phyloP scores from a whole-genome alignment of 2,329 filamentous ascomycete species.

The Zasmidium citrigriseum region DNA sequence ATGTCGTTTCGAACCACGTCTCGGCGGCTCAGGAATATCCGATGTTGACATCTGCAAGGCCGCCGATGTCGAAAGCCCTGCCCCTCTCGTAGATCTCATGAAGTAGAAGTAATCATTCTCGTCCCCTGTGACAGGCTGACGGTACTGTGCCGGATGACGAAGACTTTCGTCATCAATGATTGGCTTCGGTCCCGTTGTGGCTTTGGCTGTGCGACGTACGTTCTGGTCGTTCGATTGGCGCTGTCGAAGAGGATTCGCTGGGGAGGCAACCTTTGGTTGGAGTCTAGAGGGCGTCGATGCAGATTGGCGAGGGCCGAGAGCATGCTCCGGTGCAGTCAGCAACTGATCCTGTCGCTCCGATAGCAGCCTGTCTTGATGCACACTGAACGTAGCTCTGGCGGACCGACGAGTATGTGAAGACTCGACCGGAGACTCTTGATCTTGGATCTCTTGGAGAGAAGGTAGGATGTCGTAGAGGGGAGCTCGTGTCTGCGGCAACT shows the following conservation, averaged over 20 bases:
- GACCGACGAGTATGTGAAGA: neutral
- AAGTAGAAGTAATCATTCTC: neutral
- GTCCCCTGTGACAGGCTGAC: neutral
- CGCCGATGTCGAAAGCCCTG: neutral
- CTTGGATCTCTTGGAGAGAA: neutral
- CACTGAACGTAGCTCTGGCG: neutral
- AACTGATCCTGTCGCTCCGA: neutral
- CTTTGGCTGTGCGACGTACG: neutral
- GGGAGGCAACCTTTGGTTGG: neutral
- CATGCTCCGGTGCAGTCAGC: neutral
- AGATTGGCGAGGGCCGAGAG: neutral
- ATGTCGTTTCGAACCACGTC: neutral
- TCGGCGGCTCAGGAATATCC: neutral
- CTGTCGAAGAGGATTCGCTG: neutral
- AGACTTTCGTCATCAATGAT: neutral
- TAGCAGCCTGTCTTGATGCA: neutral
- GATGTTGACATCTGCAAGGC: neutral
- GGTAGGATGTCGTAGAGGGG: neutral
- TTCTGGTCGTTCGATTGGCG: neutral
- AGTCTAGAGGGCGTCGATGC: neutral
- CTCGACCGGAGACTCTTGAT: neutral
- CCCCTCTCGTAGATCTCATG: neutral
- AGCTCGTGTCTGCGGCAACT: neutral
- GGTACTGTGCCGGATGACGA: neutral
- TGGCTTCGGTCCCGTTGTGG: neutral